Conservation (phyloP, 805 yeast genomes). For the Kregervanrija delftensis region DNA sequence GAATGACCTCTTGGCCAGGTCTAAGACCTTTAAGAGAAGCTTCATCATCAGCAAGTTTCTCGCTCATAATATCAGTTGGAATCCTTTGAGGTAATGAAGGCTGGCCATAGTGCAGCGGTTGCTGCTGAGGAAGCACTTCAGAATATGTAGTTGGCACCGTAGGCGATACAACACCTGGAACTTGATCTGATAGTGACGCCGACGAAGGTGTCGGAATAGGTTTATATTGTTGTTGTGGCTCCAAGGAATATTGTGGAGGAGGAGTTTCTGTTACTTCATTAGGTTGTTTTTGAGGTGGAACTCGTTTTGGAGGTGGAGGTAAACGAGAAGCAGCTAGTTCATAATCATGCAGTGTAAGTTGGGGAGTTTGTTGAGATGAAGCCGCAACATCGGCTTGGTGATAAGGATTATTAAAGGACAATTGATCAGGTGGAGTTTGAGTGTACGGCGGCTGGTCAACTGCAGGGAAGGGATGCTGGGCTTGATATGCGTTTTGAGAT, state of each 20-base stretch:
- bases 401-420: slow-evolving; percentile 2
- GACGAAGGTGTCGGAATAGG: not conserved
- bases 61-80: slow-evolving; percentile 2
- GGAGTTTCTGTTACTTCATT: not conserved
- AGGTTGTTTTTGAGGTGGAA: not conserved
- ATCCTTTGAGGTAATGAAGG: slow-evolving; percentile 2
- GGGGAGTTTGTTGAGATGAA: not conserved
- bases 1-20: slow-evolving; percentile 12
- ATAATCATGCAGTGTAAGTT: not conserved
- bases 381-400: not conserved
- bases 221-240: slow-evolving; percentile 7
- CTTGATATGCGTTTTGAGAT: too few relatives aligned
- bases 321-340: not conserved
- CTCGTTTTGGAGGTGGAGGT: not conserved
- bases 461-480: not conserved
- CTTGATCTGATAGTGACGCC: not conserved
- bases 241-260: not conserved
- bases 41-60: slow-evolving; percentile 9
- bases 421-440: slow-evolving; percentile 2
- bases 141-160: not conserved
- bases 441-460: not conserved
- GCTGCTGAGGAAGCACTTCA: slow-evolving; percentile 5
- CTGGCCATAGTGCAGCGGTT: slow-evolving; percentile 4
- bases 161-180: not conserved
- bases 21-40: too few relatives aligned